Base-by-base conservation (phyloP, 1,139 yeast genomes). In the Magnusiomyces ingens region DNA sequence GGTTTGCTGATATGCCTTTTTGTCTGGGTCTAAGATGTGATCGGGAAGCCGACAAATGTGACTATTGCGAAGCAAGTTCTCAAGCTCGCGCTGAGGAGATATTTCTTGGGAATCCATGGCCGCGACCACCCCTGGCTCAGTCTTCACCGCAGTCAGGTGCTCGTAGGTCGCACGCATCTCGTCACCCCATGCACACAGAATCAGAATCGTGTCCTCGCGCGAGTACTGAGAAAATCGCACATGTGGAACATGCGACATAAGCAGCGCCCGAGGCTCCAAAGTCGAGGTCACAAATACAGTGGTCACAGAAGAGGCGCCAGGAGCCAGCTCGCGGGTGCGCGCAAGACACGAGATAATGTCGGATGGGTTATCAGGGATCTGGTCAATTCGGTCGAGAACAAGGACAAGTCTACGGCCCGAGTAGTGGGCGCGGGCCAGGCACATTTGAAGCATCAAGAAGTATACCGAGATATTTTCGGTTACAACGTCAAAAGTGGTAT, bases 341-440 rank as follows among this genome's bases (percentile, higher is more conserved):
- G 75, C 62, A 59, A 82, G 77, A 11, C 78, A 73, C n/a, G 73
- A 67, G 54, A 75, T 71, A 10, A 82, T 58, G 10, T 74, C 79
- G 13, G 71, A 69, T 0, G 75, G 69, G 22, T 74, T 71, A 42
- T 80, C 87, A 60, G 75, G 74, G 45, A 82, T 72, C 56, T 75
- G 75, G 61, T 82, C 87, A 37, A 80, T 71, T 11, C 82, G 66
- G 59, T 82, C 88, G n/a, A 82, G 68, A 0, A 82, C 81, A 43
- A 82, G 65, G 4, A 80, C 74, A 59, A 81, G 84, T n/a, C 71
- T 73, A 1, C 71, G 68, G 0, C 58, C 49, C 57, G 74, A 21
- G 48, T 43, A 54, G 15, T 49, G 55, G 13, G 51, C 42, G 5
- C 29, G 13, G 2, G 51, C 51, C 18, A 29, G n/a, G 56, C 77